Percentiles rank a stretch among this genome's conserved stretches.
These are phyloP conservation scores for Argentina anserina DNA, from an alignment of 306 rosid species.

Conservation along the genomic window DNA sequence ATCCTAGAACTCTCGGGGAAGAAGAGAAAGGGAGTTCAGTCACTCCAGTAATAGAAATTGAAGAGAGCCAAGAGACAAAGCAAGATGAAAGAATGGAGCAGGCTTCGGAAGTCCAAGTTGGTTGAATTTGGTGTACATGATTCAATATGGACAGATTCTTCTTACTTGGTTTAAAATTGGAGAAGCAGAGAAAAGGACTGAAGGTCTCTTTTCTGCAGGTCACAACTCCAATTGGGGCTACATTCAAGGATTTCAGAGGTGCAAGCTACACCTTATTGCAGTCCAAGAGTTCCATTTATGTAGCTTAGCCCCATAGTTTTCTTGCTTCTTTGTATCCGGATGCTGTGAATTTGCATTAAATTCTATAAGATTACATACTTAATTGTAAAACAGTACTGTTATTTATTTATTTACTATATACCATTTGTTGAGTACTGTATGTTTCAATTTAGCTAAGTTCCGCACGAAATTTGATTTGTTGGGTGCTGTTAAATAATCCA, in stretches of 20 bases:
- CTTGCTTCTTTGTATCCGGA: slow-evolving; percentile 1
- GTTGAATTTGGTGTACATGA: slow-evolving; percentile 8
- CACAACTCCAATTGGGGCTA: neutral
- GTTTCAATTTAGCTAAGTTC: too few relatives aligned
- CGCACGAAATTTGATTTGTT: too few relatives aligned
- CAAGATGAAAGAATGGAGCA: slow-evolving; percentile 3
- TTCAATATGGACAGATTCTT: neutral
- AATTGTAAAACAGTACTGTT: too few relatives aligned
- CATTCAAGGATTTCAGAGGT: slow-evolving; percentile 9
- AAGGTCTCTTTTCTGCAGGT: neutral
- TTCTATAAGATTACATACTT: too few relatives aligned
- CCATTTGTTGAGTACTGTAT: too few relatives aligned
- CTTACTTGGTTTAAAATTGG: slow-evolving; percentile 10
- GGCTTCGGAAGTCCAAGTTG: slow-evolving; percentile 7
- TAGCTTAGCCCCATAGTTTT: neutral
- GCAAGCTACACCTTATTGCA: slow-evolving; percentile 3
- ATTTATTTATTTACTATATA: too few relatives aligned
- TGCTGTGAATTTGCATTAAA: too few relatives aligned
- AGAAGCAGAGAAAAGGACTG: too few relatives aligned
- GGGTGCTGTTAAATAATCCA: too few relatives aligned
- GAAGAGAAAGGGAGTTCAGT: slow-evolving; percentile 8
- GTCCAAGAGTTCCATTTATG: slow-evolving; percentile 4
- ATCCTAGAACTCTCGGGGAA: slow-evolving; percentile 8
- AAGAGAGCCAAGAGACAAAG: slow-evolving; percentile 7
- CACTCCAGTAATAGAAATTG: slow-evolving; percentile 14